Evolutionary conservation across 352 stramenopile genomes (phyloP), one percentile per base, ranked within the genome.

Genomic region (Globisporangium cederbergense): DNA sequence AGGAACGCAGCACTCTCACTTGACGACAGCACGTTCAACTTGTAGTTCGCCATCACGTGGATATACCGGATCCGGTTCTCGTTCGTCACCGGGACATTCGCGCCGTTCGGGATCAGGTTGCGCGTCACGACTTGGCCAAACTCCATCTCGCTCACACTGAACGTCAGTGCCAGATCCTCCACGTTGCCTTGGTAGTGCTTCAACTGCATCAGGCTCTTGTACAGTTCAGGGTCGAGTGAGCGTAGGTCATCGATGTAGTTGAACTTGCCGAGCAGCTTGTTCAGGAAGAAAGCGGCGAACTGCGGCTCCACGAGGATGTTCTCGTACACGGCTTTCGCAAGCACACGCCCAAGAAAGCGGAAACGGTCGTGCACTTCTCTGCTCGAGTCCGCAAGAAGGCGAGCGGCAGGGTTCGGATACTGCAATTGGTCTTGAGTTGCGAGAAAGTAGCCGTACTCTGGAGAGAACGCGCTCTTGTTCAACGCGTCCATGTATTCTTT

Each of bases 261-360:
- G 62, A 84, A 83, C 70, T 91, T 91, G 54, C 81, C 82, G 22
- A 99, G 73, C n/a, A 99, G 77, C 63, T 98, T 97, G 47, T 96
- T 94, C 11, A 99, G 77, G 71, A 99, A 99, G 71, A 99, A 98
- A 25, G 94, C 91, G 0, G 97, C 93, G 75, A 99, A 99, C 66
- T 97, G 90, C 34, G 97, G 96, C 70, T 98, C 89, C 18, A 99
- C 95, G 16, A 98, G 89, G 55, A 99, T 98, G 53, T 91, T 93
- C 72, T 99, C 97, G 66, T 97, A 98, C 32, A 98, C 72, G 0
- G 96, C 95, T 75, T 99, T 99, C 11, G 91, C 97, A 4, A 98
- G 64, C 28, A 99, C 89, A 38, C 89, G 78, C 14, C 97, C 97
- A 11, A 99, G 72, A 65, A 99, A 99, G 25, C 94, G 83, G 76